Evolutionary conservation across 805 yeast species (phyloP), one percentile per base, ranked within the genome.

Genomic region (Ogataea siamensis): DNA sequence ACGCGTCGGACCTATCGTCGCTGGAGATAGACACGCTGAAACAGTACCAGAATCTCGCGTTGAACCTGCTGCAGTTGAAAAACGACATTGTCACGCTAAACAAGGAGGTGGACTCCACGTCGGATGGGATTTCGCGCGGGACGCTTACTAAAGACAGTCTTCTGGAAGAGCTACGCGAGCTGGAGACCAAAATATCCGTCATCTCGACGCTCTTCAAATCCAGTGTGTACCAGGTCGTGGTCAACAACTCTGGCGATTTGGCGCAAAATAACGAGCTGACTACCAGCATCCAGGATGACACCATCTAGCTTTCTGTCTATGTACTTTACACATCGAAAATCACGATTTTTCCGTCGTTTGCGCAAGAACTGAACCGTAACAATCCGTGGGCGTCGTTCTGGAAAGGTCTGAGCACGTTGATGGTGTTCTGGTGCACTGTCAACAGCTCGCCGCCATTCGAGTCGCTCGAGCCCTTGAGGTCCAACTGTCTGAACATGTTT

Each of bases 401-500:
- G 47, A 63, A 76, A 25, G 76, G 67, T 50, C 78, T 72, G 39
- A 91, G 62, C 34, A 78, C 74, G 37, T 83, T 76, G 58, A 93
- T 83, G 23, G 96, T 81, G 66, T 91, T 93, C 65, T 89, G 96
- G 66, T 93, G 98, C 42, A 86, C 76, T 11, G 96, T 87, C 36
- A 74, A 73, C 62, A 83, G 70, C 25, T 67, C 72, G 21, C 73
- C 62, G 26, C 71, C 67, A 20, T 60, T 60, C 39, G 63, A 70
- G 37, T 67, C 67, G 53, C 67, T 69, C 40, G 85, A 76, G 43
- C 99, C 99, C 71, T 88, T 93, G 61, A 91, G 74, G 66, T 93
- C 99, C 74, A 93, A 69, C 63, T 91, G 96, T 64, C 87, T 81
- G 70, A 93, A 93, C 89, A 91, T 87, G 67, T 85, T 84, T 62